Conservation (phyloP, 306 rosid genomes). For the Cucurbita ficifolia region DNA sequence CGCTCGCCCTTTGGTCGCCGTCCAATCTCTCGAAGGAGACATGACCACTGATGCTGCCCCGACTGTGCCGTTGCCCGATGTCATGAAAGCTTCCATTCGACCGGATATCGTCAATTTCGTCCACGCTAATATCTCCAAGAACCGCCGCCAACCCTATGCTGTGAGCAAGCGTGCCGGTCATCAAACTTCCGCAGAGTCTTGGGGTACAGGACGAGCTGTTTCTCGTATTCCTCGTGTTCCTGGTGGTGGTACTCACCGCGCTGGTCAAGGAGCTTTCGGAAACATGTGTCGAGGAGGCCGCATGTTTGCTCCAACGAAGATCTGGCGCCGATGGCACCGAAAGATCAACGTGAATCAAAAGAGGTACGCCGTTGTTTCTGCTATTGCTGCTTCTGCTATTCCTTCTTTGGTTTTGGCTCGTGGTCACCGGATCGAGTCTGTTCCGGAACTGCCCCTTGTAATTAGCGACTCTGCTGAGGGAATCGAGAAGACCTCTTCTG, state of each 20-base stretch:
- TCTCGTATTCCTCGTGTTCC: conserved; percentile 91
- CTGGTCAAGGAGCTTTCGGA: conserved; percentile 80
- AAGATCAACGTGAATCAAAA: conserved; percentile 70
- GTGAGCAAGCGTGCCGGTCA: conserved; percentile 66
- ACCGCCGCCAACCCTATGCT: conserved; percentile 66
- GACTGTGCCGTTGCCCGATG: conserved; percentile 46
- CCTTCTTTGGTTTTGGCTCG: conserved; percentile 64
- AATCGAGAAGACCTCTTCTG: conserved; percentile 60
- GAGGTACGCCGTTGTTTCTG: conserved; percentile 65
- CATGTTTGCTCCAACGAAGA: conserved; percentile 88
- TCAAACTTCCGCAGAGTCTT: conserved; percentile 80
- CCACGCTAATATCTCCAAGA: conserved; percentile 56
- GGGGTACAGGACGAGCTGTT: conserved; percentile 92
- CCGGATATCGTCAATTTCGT: conserved; percentile 65
- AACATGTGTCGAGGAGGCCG: conserved; percentile 95
- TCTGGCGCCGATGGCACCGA: conserved; percentile 95
- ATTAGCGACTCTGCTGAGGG: conserved; percentile 57
- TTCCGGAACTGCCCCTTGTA: conserved; percentile 64
- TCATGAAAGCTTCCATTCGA: conserved; percentile 56
- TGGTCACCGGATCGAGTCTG: conserved; percentile 59
- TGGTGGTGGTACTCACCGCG: conserved; percentile 88
- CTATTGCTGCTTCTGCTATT: conserved; percentile 73
- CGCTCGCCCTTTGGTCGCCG: conserved; percentile 65
- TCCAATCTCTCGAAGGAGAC: conserved; percentile 61
- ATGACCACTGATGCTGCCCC: conserved; percentile 40